Conservation (phyloP, 176 grass and related monocot genomes). For the maize (Zea mays) region DNA sequence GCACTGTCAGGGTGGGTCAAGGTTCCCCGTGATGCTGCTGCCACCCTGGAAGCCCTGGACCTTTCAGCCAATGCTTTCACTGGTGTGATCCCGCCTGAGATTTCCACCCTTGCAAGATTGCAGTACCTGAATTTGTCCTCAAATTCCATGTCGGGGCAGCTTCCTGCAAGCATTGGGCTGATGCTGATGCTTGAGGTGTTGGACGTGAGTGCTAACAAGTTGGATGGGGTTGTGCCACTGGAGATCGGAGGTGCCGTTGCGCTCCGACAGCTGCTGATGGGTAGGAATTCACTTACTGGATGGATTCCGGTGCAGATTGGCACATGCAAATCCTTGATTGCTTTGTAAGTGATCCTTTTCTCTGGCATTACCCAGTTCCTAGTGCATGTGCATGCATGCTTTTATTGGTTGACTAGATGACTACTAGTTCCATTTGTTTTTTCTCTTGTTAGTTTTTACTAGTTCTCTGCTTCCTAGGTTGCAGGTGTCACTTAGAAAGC, state of each 20-base stretch:
- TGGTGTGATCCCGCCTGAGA: slow-evolving; percentile 44
- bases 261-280: slow-evolving; percentile 47
- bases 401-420: slow-evolving; percentile 21
- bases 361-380: neutral
- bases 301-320: slow-evolving; percentile 69
- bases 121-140: slow-evolving; percentile 60
- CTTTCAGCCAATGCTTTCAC: slow-evolving; percentile 63
- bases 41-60: slow-evolving; percentile 47
- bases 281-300: slow-evolving; percentile 63
- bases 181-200: slow-evolving; percentile 55
- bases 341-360: slow-evolving; percentile 50
- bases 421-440: slow-evolving; percentile 28
- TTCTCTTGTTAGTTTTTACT: slow-evolving; percentile 24
- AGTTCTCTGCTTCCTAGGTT: slow-evolving; percentile 31
- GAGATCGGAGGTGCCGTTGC: slow-evolving; percentile 48
- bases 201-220: slow-evolving; percentile 57
- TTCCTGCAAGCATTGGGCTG: slow-evolving; percentile 54
- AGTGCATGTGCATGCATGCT: neutral
- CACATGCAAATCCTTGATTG: slow-evolving; percentile 50
- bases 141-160: slow-evolving; percentile 55
- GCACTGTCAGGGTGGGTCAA: slow-evolving; percentile 55
- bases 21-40: slow-evolving; percentile 26
- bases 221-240: slow-evolving; percentile 49
- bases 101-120: slow-evolving; percentile 40
- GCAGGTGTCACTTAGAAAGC: slow-evolving; percentile 34